Evolutionary conservation across 1,284 basidiomycete genomes (phyloP).

Genomic region (Melanopsichium pennsylvanicum): DNA sequence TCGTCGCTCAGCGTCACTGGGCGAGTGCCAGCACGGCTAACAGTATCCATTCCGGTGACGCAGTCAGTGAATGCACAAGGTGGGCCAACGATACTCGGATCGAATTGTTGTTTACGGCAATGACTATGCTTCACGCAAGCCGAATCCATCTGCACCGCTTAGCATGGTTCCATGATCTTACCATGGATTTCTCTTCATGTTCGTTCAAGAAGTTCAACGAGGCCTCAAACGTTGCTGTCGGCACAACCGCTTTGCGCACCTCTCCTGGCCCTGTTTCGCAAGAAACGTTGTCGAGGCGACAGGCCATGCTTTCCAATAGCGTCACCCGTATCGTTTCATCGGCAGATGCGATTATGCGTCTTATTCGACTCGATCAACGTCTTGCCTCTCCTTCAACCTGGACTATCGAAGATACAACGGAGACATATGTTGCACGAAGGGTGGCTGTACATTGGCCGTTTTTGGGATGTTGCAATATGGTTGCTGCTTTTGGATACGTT

Average conservation of each 20-base stretch:
- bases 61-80: not conserved
- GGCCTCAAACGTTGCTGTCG: not conserved
- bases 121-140: conserved; percentile 12
- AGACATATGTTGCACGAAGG: not conserved
- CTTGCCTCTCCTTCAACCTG: not conserved
- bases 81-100: conserved; percentile 11
- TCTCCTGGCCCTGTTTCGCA: too few relatives aligned
- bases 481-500: conserved; percentile 18
- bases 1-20: conserved; percentile 7
- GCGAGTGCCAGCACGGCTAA: not conserved
- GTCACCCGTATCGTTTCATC: conserved; percentile 15
- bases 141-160: conserved; percentile 19
- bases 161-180: conserved; percentile 17
- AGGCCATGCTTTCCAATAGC: conserved; percentile 6
- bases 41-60: too few relatives aligned
- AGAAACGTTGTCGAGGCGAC: too few relatives aligned
- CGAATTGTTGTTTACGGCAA: conserved; percentile 13
- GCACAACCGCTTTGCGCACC: too few relatives aligned
- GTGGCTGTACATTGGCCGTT: conserved; percentile 19
- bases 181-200: conserved; percentile 20
- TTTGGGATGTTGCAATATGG: conserved; percentile 17
- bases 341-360: conserved; percentile 16
- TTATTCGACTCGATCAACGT: conserved; percentile 10
- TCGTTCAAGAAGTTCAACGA: conserved; percentile 10
- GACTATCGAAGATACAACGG: not conserved